Evolutionary conservation across 371 early-diverging fungal genomes (phyloP).

Genomic region (Parasitella parasitica): DNA sequence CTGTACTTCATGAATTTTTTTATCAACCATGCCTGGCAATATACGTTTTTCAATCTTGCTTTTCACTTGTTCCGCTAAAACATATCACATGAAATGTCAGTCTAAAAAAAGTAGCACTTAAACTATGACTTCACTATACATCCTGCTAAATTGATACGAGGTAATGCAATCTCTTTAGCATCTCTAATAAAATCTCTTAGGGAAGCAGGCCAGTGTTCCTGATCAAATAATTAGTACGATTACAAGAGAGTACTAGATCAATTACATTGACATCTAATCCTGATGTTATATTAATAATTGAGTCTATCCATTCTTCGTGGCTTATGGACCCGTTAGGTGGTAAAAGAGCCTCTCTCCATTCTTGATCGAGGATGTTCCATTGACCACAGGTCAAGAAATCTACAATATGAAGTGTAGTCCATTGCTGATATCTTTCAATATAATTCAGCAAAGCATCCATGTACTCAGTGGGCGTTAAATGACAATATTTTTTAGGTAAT

Average conservation of each 20-base stretch:
- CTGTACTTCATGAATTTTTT: constrained; percentile 73
- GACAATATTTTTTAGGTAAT: constrained; percentile 14
- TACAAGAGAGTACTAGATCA: neutral
- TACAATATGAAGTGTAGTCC: constrained; percentile 45
- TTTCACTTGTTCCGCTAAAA: constrained; percentile 10
- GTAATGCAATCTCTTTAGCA: constrained; percentile 22
- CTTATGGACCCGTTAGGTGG: neutral
- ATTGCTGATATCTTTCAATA: constrained; percentile 25
- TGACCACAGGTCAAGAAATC: constrained; percentile 45
- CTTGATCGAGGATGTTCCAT: constrained; percentile 35
- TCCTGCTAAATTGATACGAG: constrained; percentile 13
- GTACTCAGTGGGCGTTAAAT: constrained; percentile 25
- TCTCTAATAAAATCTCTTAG: constrained; percentile 18
- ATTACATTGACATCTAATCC: constrained; percentile 17
- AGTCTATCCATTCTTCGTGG: constrained; percentile 15
- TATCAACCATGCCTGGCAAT: constrained; percentile 71
- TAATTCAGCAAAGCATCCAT: constrained; percentile 21
- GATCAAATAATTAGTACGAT: neutral
- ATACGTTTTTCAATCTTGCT: constrained; percentile 24
- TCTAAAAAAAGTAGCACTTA: too few relatives aligned
- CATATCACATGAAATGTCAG: neutral
- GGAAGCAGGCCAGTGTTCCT: constrained; percentile 26
- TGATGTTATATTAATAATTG: constrained; percentile 21
- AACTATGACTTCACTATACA: too few relatives aligned
- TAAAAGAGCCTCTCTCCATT: constrained; percentile 39